Evolutionary conservation across 2,329 filamentous ascomycete genomes (phyloP), one percentile per base, ranked within the genome.

Genomic region (Colletotrichum sp.): DNA sequence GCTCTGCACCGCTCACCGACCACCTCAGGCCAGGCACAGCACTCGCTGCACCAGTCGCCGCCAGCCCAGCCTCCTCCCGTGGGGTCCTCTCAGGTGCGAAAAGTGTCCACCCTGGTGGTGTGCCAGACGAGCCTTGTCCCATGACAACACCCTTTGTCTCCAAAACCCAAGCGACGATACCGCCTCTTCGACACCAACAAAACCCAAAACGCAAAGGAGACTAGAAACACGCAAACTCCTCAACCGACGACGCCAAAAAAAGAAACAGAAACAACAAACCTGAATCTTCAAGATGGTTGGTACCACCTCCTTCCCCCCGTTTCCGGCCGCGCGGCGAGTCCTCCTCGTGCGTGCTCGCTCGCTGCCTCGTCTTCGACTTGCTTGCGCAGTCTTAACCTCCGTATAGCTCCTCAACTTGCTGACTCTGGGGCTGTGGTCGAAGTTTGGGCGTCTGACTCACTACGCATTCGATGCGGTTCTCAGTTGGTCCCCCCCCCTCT

Each of bases 401-500:
- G 78, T 79, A 83, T 85, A 92, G 90, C 86, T 93, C 85, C 90
- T 93, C 88, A 89, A 92, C 87, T 89, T 92, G 86, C 91, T 93
- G 89, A 92, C 91, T 84, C 90, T 94, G 87, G 92, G 90, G 85
- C 87, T 93, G 81, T 92, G 88, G 90, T 89, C 88, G 87, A 93
- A 98, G 96, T 90, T 99, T 87, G 96, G 96, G 89, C 93, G 94
- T 86, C 88, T 99, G 82, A 95, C 95, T 84, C 96, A 99, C 89
- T 98, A 98, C 89, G 95, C 96, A 83, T 96, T 99, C 85, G 96
- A 99, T 87, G 96, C 96, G 79, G 95, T 99, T 80, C 92, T 99
- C 81, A 89, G 95, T 97, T 92, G 81, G 94, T 89, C 28, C 59
- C 32, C 30, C 55, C 63, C 63, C 5, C 6, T n/a, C n/a, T 32